Base-by-base conservation (phyloP, 177 flowering plant species). In the Vitis hybrid region DNA sequence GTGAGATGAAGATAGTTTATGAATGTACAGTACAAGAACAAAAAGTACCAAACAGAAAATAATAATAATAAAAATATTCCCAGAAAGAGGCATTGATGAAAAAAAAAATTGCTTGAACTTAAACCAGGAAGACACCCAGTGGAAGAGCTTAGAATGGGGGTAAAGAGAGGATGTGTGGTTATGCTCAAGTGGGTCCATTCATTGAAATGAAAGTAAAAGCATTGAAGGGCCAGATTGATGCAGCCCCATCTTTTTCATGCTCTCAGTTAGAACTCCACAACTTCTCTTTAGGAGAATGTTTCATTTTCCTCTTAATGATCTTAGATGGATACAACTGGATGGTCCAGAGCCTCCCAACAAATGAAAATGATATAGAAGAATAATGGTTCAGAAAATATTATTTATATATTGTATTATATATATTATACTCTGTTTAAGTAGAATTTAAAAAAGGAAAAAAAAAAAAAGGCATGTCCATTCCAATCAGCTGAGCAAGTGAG, bases 301-400 rank as follows among this genome's bases (percentile, higher is more conserved):
- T 77, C 76, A 67, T 74, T 79, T 68, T 77, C 74, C 59, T 65
- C 69, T 71, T 77, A 65, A 82, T 68, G 70, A 64, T 59, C 65
- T 14, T 66, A 70, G 74, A 75, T 73, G 78, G 80, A 69, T 54
- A 77, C 82, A 81, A 82, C 82, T 82, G 81, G 66, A 75, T 75
- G 81, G 79, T 75, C 81, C 81, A 59, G 20, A 66, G 29, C 69
- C 72, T 62, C 76, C 63, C 62, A 50, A 57, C 50, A 63, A 49
- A 54, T 72, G 78, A 72, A 72, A 74, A 74, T 64, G 74, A 71
- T 72, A 61, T 18, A 11, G 39, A 68, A 62, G 73, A 73, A 76
- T 70, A 39, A 67, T 64, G 68, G 68, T 62, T 69, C 22, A 34
- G 29, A 48, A 52, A 61, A 45, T 31, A 45, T 2, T 4, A 19